These are phyloP conservation scores for Bassia scoparia DNA, from an alignment of 148 eudicot species.

Conservation along the genomic window DNA sequence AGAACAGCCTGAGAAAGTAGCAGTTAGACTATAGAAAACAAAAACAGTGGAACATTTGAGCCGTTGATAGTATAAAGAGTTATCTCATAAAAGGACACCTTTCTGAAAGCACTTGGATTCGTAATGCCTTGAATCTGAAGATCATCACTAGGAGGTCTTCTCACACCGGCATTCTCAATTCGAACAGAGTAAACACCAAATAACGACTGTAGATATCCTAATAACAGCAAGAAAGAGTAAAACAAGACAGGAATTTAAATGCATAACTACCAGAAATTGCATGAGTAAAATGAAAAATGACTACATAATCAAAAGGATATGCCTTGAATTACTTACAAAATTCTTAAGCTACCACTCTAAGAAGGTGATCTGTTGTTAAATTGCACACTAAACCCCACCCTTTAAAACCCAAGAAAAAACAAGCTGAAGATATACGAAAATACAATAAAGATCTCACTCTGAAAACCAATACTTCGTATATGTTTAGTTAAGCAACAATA, in stretches of 20 bases:
- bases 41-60: too few relatives aligned
- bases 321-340: neutral
- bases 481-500: too few relatives aligned
- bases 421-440: too few relatives aligned
- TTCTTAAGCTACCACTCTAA: neutral
- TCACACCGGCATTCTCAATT: conserved; percentile 78
- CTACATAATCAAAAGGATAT: neutral
- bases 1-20: conserved; percentile 59
- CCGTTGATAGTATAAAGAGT: too few relatives aligned
- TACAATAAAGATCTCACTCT: too few relatives aligned
- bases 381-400: neutral
- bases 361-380: neutral
- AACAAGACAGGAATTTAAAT: conserved; percentile 6
- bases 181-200: conserved; percentile 72
- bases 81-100: conserved; percentile 38
- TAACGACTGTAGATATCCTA: conserved; percentile 82
- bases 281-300: neutral
- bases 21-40: conserved; percentile 8
- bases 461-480: too few relatives aligned
- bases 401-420: too few relatives aligned
- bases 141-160: conserved; percentile 73
- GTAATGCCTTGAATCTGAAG: conserved; percentile 77
- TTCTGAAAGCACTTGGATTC: conserved; percentile 67
- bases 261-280: neutral
- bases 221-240: conserved; percentile 6